Evolutionary conservation across 2,329 filamentous ascomycete species (phyloP).

Genomic region (Huntiella abstrusa): DNA sequence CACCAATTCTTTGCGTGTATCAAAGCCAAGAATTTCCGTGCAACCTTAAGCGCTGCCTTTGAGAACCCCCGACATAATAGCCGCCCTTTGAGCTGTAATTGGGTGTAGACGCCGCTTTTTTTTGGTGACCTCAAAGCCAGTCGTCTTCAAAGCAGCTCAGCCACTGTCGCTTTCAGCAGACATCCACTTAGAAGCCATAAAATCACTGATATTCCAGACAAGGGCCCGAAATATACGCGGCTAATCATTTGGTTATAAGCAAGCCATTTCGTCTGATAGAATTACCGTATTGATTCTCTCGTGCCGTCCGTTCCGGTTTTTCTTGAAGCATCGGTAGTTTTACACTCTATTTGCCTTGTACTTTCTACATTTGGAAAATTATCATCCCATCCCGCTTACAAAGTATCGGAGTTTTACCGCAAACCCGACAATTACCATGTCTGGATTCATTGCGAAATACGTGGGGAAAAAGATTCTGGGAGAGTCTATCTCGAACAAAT

Average conservation of each 20-base stretch:
- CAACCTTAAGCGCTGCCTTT: too few relatives aligned
- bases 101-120: too few relatives aligned
- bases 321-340: background rate
- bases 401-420: background rate
- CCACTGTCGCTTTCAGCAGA: too few relatives aligned
- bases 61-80: too few relatives aligned
- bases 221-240: too few relatives aligned
- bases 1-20: too few relatives aligned
- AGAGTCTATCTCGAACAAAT: slow-evolving; percentile 37
- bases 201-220: too few relatives aligned
- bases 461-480: slow-evolving; percentile 38
- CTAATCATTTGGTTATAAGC: background rate
- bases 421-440: slow-evolving; percentile 22
- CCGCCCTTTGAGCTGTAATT: too few relatives aligned
- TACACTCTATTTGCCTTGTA: background rate
- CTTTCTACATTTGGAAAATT: background rate
- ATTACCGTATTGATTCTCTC: background rate
- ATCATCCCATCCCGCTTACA: background rate
- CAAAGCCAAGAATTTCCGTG: too few relatives aligned
- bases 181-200: too few relatives aligned
- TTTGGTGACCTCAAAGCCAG: too few relatives aligned
- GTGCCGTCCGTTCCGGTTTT: background rate
- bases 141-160: too few relatives aligned
- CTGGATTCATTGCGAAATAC: slow-evolving; percentile 32
- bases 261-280: background rate